These are phyloP conservation scores for Globisporangium perplexum DNA, from an alignment of 352 stramenopile species.

Conservation along the genomic window DNA sequence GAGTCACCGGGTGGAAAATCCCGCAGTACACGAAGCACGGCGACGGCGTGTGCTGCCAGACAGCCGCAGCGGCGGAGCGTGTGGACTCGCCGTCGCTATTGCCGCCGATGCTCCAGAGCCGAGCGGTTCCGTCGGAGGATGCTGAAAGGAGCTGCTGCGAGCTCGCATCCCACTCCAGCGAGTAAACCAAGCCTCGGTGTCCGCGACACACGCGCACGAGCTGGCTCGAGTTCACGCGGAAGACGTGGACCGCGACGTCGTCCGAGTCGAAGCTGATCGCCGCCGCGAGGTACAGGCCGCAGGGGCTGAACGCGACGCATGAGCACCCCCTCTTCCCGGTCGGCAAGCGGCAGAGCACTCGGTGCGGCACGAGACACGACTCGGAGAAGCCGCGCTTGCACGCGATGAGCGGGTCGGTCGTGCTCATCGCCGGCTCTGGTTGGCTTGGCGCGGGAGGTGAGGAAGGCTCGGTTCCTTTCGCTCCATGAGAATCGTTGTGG, in stretches of 20 bases:
- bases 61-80: background rate
- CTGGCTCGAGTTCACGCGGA: slow-evolving; percentile 33
- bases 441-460: background rate
- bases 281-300: slow-evolving; percentile 44
- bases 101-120: slow-evolving; percentile 28
- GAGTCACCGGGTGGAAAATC: slow-evolving; percentile 31
- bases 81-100: background rate
- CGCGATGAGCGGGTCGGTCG: slow-evolving; percentile 14
- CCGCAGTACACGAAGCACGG: slow-evolving; percentile 65
- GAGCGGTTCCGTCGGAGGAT: slow-evolving; percentile 52
- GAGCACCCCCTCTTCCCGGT: slow-evolving; percentile 56
- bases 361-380: slow-evolving; percentile 48
- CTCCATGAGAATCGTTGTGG: background rate
- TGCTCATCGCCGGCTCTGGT: slow-evolving; percentile 5
- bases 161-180: slow-evolving; percentile 37
- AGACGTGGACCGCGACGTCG: slow-evolving; percentile 39
- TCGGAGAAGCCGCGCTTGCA: slow-evolving; percentile 33
- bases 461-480: background rate
- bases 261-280: slow-evolving; percentile 26
- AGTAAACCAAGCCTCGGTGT: slow-evolving; percentile 54
- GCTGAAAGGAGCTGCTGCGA: slow-evolving; percentile 35
- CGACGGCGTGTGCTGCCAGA: slow-evolving; percentile 51
- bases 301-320: slow-evolving; percentile 51
- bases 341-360: slow-evolving; percentile 43
- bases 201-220: slow-evolving; percentile 31